Percentiles rank a stretch among this genome's conserved stretches.
These are phyloP conservation scores for Podaxis carcinomalis DNA, from an alignment of 768 basidiomycete genomes.

Conservation along the genomic window DNA sequence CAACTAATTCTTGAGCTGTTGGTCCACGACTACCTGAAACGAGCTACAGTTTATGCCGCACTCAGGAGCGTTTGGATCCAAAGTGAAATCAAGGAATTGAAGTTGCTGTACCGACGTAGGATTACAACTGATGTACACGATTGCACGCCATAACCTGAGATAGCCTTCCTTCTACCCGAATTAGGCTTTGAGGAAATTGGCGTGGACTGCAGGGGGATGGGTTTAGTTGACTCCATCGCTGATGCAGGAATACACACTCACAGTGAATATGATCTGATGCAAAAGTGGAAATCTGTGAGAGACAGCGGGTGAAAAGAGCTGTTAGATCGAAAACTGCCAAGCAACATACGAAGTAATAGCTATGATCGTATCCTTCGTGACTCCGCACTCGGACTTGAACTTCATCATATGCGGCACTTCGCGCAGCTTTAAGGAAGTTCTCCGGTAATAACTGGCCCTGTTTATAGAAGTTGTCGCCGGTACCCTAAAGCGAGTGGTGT, in stretches of 20 bases:
- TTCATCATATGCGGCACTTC: constrained; percentile 68
- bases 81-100: constrained; percentile 56
- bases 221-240: constrained; percentile 11
- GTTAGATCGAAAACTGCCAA: neutral
- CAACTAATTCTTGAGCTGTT: constrained; percentile 58
- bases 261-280: constrained; percentile 87
- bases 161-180: neutral
- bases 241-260: constrained; percentile 32
- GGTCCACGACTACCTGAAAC: constrained; percentile 47
- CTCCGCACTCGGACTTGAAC: constrained; percentile 72
- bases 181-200: constrained; percentile 78
- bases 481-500: constrained; percentile 47
- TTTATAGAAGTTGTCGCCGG: constrained; percentile 77
- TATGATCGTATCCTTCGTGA: constrained; percentile 85
- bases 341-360: constrained; percentile 76
- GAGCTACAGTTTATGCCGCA: constrained; percentile 62
- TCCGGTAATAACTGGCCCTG: constrained; percentile 88
- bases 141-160: neutral
- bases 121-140: constrained; percentile 24
- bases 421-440: constrained; percentile 77
- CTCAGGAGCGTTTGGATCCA: constrained; percentile 65
- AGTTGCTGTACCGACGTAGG: constrained; percentile 55
- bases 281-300: constrained; percentile 78
- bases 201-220: constrained; percentile 58
- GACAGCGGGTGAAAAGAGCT: neutral